Evolutionary conservation across 208 protist species (phyloP).

Genomic region (Trypanosoma cruzi): DNA sequence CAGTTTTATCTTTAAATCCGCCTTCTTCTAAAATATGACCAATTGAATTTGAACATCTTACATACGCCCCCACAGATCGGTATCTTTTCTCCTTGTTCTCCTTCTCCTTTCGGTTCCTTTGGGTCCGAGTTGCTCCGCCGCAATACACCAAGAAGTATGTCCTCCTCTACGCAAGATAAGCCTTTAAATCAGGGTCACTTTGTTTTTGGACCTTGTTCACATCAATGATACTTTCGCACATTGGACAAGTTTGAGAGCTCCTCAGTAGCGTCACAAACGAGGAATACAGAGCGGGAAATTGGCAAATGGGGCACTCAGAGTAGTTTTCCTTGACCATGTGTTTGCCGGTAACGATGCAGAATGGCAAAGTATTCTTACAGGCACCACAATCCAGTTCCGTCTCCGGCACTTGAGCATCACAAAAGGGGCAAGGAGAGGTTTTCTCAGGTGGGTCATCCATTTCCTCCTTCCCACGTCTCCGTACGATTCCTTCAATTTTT

Average conservation of each 20-base stretch:
- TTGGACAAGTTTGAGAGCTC: conserved; percentile 66
- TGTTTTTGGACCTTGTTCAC: conserved; percentile 74
- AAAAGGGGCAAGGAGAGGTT: conserved; percentile 94
- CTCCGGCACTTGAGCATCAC: conserved; percentile 80
- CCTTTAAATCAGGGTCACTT: conserved; percentile 67
- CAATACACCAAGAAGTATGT: too few relatives aligned
- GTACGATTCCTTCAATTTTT: conserved; percentile 97
- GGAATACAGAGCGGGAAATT: conserved; percentile 90
- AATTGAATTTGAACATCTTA: neutral
- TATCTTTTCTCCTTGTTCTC: too few relatives aligned
- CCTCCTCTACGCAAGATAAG: conserved; percentile 31
- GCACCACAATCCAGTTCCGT: conserved; percentile 94
- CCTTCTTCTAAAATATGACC: neutral
- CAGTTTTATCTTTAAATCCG: neutral
- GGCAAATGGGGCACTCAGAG: conserved; percentile 88
- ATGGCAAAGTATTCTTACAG: conserved; percentile 96
- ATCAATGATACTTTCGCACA: conserved; percentile 85
- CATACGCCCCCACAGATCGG: too few relatives aligned
- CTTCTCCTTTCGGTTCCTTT: neutral
- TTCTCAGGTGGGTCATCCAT: conserved; percentile 84
- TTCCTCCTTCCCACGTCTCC: conserved; percentile 84
- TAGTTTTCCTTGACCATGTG: conserved; percentile 92
- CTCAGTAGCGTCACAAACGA: conserved; percentile 70
- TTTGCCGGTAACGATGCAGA: conserved; percentile 95
- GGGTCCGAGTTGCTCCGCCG: too few relatives aligned